phyloP scores from a whole-genome alignment of 345 rosid species.

The Carallia pectinifolia region DNA sequence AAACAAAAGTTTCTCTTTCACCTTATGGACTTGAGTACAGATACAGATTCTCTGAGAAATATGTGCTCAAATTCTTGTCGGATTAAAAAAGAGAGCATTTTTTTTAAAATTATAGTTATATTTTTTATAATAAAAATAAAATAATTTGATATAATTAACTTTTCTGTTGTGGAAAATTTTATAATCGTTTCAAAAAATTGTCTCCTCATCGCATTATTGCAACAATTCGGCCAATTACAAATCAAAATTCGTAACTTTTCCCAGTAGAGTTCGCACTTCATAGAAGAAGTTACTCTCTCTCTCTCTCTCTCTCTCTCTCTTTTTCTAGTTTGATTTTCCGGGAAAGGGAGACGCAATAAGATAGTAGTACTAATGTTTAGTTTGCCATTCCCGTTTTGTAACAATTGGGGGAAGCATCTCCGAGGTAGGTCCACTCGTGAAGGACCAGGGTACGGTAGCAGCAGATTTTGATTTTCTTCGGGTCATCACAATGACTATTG shows the following conservation, averaged over 20 bases:
- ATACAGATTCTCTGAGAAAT: background rate
- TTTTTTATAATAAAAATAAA: too few species aligned
- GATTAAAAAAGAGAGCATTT: too few species aligned
- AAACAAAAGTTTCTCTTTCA: background rate
- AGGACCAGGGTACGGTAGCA: background rate
- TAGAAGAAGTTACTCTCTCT: too few species aligned
- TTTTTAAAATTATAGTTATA: too few species aligned
- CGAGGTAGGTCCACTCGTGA: slow-evolving; percentile 4
- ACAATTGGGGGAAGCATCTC: slow-evolving; percentile 12
- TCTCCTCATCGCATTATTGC: too few species aligned
- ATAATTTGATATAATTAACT: too few species aligned
- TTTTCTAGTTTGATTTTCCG: background rate
- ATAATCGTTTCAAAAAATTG: too few species aligned
- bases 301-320: background rate
- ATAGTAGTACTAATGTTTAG: background rate
- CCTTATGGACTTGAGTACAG: background rate
- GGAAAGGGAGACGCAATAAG: background rate
- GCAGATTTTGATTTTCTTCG: background rate
- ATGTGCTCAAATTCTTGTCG: too few species aligned
- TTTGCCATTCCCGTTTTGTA: slow-evolving; percentile 1
- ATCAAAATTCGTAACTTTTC: too few species aligned
- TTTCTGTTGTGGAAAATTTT: too few species aligned
- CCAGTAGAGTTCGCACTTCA: background rate
- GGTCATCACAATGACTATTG: background rate
- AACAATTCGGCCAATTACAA: too few species aligned